phyloP scores from a whole-genome alignment of 352 stramenopile genomes.

The Thraustochytrium striatum region DNA sequence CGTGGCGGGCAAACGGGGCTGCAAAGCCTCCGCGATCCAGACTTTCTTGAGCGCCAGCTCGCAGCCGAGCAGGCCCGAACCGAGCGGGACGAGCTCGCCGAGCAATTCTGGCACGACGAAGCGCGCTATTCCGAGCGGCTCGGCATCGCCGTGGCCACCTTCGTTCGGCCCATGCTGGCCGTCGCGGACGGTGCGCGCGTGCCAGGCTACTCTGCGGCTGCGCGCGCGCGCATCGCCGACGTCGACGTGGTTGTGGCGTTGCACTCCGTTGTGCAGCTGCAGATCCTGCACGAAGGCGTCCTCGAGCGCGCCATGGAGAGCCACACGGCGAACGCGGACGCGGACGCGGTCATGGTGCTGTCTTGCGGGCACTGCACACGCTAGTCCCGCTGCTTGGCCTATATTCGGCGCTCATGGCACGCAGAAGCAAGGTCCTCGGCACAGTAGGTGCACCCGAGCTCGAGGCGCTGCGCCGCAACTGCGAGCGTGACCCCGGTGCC shows the following conservation, averaged over 20 bases:
- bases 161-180: slow-evolving; percentile 23
- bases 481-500: neutral
- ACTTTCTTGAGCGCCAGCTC: neutral
- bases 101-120: neutral
- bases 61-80: neutral
- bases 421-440: neutral
- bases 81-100: neutral
- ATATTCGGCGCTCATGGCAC: neutral
- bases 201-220: too few relatives aligned
- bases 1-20: neutral
- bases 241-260: neutral
- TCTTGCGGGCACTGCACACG: too few relatives aligned
- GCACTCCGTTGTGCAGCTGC: slow-evolving; percentile 3
- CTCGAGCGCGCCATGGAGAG: neutral
- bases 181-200: neutral
- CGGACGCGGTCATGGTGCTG: neutral
- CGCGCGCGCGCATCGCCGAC: too few relatives aligned
- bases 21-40: too few relatives aligned
- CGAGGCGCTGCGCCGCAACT: neutral
- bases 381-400: slow-evolving; percentile 5
- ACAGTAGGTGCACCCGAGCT: neutral
- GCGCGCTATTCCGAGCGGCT: neutral
- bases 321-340: neutral
- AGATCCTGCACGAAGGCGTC: slow-evolving; percentile 16
- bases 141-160: neutral